Evolutionary conservation across 2,329 filamentous ascomycete species (phyloP).

Genomic region (Botryotinia narcissicola): DNA sequence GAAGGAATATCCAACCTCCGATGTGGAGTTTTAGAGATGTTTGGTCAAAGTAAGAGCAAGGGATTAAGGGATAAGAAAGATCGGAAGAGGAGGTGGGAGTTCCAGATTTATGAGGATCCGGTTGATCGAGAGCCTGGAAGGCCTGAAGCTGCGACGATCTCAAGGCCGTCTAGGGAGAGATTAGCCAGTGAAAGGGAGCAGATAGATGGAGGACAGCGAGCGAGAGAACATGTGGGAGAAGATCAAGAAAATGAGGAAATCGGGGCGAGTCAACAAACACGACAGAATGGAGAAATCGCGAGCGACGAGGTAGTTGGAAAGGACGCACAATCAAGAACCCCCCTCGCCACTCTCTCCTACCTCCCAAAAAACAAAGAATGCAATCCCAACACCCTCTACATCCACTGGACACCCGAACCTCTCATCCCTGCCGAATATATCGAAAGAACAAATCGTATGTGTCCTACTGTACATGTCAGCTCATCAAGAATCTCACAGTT

Average conservation of each 20-base stretch:
- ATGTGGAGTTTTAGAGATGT: not conserved
- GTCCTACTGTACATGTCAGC: too few species aligned
- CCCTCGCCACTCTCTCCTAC: not conserved
- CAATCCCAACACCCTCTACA: not conserved
- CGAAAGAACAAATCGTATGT: too few species aligned
- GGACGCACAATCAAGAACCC: not conserved
- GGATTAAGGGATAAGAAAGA: too few species aligned
- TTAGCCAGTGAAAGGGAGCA: not conserved
- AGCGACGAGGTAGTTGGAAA: too few species aligned
- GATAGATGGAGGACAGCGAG: accelerated
- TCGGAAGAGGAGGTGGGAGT: not conserved
- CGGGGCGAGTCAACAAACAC: not conserved
- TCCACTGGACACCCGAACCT: not conserved
- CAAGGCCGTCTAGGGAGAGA: not conserved
- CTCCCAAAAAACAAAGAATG: not conserved
- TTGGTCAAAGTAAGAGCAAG: not conserved
- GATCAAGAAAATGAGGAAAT: not conserved
- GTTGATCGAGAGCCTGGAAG: not conserved
- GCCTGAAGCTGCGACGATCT: not conserved
- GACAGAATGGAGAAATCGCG: not conserved
- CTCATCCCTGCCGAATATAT: not conserved
- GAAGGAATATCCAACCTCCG: not conserved
- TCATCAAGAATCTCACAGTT: not conserved
- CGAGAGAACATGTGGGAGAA: not conserved
- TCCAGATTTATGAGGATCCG: not conserved